phyloP scores from a whole-genome alignment of 192 early-diverging fungal species.

The Coemansia aciculifera region DNA sequence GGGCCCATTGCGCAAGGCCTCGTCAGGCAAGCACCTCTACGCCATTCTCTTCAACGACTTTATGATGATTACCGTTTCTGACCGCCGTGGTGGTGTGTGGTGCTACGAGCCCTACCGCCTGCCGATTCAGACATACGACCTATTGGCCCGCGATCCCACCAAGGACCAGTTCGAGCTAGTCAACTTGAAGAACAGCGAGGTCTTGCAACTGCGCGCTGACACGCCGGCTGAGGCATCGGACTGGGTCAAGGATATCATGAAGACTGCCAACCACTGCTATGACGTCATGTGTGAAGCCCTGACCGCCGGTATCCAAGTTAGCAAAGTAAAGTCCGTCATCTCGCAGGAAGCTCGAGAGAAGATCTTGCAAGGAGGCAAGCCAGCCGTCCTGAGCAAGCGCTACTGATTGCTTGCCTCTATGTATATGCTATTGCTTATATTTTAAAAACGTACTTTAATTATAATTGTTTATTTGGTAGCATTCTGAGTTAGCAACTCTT shows the following conservation, averaged over 20 bases:
- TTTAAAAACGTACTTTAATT: too few relatives aligned
- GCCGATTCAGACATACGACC: constrained; percentile 53
- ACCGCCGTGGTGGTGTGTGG: constrained; percentile 48
- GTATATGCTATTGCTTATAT: background rate
- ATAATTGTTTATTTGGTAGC: too few relatives aligned
- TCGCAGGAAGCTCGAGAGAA: constrained; percentile 44
- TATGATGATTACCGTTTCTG: constrained; percentile 55
- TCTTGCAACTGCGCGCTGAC: constrained; percentile 51
- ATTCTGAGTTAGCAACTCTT: too few relatives aligned
- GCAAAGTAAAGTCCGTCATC: constrained; percentile 55
- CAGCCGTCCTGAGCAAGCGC: constrained; percentile 36
- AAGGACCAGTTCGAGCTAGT: constrained; percentile 56
- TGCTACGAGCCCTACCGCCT: constrained; percentile 51
- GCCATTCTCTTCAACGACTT: constrained; percentile 57
- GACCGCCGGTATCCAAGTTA: constrained; percentile 51
- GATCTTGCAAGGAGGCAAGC: constrained; percentile 49
- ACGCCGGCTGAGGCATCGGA: constrained; percentile 37
- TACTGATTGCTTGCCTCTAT: constrained; percentile 9
- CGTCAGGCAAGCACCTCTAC: constrained; percentile 51
- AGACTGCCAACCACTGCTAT: constrained; percentile 50
- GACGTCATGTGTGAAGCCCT: constrained; percentile 51
- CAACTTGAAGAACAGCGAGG: constrained; percentile 49
- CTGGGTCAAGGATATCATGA: constrained; percentile 53
- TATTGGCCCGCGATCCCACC: constrained; percentile 47
- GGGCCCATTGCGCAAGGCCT: constrained; percentile 52